Conservation (phyloP, 805 yeast species). For the Grigorovia jiainica region DNA sequence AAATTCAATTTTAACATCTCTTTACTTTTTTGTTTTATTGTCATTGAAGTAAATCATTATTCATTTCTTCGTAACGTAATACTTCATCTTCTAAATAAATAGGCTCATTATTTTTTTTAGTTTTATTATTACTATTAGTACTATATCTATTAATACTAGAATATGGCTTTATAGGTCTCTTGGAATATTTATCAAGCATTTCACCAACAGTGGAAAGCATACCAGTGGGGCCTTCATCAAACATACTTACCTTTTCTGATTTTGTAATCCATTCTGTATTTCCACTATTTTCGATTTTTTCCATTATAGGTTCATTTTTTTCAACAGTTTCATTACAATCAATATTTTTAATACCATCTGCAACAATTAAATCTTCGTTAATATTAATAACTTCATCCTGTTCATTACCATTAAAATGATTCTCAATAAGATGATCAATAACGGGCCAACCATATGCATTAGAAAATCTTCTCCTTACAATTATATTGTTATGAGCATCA, state of each 20-base stretch:
- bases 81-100: conserved; percentile 7
- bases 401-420: conserved; percentile 40
- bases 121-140: too few relatives aligned
- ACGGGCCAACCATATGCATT: conserved; percentile 85
- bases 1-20: too few relatives aligned
- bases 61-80: conserved; percentile 4
- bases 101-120: not conserved
- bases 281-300: conserved; percentile 25
- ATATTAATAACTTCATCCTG: conserved; percentile 44
- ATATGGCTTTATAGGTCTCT: conserved; percentile 13
- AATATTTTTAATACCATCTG: not conserved
- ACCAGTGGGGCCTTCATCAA: conserved; percentile 64
- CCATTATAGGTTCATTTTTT: conserved; percentile 24
- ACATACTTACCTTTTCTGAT: conserved; percentile 23
- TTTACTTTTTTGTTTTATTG: too few relatives aligned
- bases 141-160: not conserved
- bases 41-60: conserved; percentile 6
- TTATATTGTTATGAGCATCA: conserved; percentile 90
- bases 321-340: conserved; percentile 16
- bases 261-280: conserved; percentile 41
- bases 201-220: conserved; percentile 57
- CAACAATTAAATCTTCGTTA: not conserved
- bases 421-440: conserved; percentile 50
- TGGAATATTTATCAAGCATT: conserved; percentile 38
- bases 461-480: conserved; percentile 79